Evolutionary conservation across 73 alveolate genomes (phyloP).

Genomic region (Symbiodinium pilosum): DNA sequence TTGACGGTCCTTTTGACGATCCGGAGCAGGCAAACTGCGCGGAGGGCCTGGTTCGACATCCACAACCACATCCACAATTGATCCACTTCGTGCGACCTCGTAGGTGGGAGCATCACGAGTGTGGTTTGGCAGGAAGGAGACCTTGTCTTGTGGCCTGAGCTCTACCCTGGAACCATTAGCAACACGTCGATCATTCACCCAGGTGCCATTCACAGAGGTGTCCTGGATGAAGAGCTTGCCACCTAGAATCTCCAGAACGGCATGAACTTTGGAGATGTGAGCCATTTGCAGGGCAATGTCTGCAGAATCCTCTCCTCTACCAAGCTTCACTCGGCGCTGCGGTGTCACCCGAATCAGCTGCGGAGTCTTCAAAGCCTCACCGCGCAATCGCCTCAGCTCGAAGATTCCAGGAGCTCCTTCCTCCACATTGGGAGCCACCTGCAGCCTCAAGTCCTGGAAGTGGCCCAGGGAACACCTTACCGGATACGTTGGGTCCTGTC

Average conservation of each 20-base stretch:
- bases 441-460: conserved; percentile 4
- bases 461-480: conserved; percentile 41
- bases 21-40: not conserved
- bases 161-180: conserved; percentile 29
- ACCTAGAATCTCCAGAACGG: not conserved
- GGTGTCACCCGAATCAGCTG: not conserved
- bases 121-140: conserved; percentile 41
- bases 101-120: not conserved
- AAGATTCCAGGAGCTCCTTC: not conserved
- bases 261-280: conserved; percentile 69
- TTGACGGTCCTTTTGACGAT: too few relatives aligned
- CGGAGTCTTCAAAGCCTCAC: not conserved
- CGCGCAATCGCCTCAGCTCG: not conserved
- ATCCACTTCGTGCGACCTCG: not conserved
- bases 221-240: not conserved
- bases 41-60: too few relatives aligned
- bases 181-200: conserved; percentile 72
- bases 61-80: too few relatives aligned
- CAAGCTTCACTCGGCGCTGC: not conserved
- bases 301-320: conserved; percentile 13
- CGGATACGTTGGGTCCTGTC: conserved; percentile 39
- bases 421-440: not conserved
- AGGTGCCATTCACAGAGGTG: conserved; percentile 80
- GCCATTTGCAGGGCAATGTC: conserved; percentile 36
- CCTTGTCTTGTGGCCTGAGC: conserved; percentile 27